Evolutionary conservation across 441 rosid species (phyloP).

Genomic region (Rhodomyrtus psidioides): DNA sequence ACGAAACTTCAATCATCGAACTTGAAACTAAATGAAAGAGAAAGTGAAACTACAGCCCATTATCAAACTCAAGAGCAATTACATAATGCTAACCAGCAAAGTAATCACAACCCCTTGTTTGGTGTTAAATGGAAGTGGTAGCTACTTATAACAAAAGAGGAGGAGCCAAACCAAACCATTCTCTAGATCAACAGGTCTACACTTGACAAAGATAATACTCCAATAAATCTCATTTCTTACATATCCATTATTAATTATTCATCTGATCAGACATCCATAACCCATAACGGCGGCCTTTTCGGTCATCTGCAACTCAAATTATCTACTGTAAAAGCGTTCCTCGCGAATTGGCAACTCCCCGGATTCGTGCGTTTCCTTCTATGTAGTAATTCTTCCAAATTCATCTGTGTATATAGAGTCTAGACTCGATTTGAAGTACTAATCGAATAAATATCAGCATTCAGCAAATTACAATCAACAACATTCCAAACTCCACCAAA

Average conservation of each 20-base stretch:
- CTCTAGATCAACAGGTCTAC: background rate
- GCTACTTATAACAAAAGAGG: background rate
- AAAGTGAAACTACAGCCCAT: rapidly evolving
- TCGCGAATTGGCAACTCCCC: background rate
- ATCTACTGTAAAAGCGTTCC: rapidly evolving
- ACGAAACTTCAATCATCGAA: background rate
- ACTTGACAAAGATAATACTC: background rate
- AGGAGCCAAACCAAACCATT: background rate
- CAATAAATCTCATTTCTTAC: background rate
- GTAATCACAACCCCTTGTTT: background rate
- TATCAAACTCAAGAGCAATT: background rate
- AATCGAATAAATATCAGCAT: background rate
- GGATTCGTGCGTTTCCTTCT: background rate
- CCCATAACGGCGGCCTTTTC: background rate
- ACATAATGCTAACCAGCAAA: background rate
- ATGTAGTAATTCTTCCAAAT: background rate
- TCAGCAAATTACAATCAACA: background rate
- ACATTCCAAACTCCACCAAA: background rate
- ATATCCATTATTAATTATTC: background rate
- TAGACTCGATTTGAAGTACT: background rate
- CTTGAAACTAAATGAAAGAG: background rate
- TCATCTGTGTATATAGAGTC: background rate
- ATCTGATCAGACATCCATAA: background rate
- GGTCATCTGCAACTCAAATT: rapidly evolving
- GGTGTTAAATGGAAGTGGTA: rapidly evolving